Evolutionary conservation across 2,329 filamentous ascomycete genomes (phyloP).

Genomic region (Penicillium paneum): DNA sequence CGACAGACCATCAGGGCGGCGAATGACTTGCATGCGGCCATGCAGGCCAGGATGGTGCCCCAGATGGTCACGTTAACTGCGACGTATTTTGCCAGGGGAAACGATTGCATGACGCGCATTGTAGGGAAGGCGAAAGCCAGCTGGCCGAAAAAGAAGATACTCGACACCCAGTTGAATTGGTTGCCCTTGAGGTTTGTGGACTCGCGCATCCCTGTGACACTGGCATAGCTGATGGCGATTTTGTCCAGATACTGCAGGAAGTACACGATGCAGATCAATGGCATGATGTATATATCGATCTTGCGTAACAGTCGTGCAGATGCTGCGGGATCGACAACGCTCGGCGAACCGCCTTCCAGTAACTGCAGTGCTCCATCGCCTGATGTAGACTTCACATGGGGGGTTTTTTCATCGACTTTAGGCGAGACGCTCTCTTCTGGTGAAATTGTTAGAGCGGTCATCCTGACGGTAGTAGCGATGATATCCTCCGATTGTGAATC

Average conservation of each 20-base stretch:
- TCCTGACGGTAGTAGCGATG: not conserved
- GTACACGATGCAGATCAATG: conserved; percentile 32
- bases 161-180: conserved; percentile 46
- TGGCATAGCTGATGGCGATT: conserved; percentile 25
- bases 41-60: conserved; percentile 26
- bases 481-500: not conserved
- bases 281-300: conserved; percentile 31
- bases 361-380: conserved; percentile 3
- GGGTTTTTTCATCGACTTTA: not conserved
- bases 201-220: conserved; percentile 27
- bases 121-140: conserved; percentile 40
- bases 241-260: conserved; percentile 32
- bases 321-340: conserved; percentile 5
- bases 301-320: conserved; percentile 24
- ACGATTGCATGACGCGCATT: conserved; percentile 38
- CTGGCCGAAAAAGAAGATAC: conserved; percentile 25
- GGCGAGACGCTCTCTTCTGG: not conserved
- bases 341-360: not conserved
- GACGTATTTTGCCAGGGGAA: conserved; percentile 41
- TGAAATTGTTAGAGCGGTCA: not conserved
- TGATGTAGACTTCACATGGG: not conserved
- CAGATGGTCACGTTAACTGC: conserved; percentile 38
- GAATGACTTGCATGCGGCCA: conserved; percentile 45
- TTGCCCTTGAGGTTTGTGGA: conserved; percentile 40
- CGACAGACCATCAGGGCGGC: conserved; percentile 49